phyloP scores from a whole-genome alignment of 768 basidiomycete species.

The Phlebiopsis flavidoalba region DNA sequence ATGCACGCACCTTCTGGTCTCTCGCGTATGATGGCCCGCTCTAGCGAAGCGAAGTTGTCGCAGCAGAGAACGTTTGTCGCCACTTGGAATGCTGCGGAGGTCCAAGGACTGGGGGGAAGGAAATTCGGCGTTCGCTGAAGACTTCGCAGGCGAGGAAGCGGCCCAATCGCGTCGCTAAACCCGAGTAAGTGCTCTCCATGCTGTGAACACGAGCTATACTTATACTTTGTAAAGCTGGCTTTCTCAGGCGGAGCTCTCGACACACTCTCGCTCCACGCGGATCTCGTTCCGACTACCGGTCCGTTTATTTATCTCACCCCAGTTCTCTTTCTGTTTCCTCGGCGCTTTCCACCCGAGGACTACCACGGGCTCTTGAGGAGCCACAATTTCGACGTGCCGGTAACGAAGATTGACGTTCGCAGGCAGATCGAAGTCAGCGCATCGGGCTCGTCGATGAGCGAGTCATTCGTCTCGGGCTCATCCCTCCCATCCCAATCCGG shows the following conservation, averaged over 20 bases:
- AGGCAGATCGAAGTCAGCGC: constrained; percentile 65
- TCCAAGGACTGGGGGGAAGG: constrained; percentile 46
- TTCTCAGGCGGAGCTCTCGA: constrained; percentile 79
- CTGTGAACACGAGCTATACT: constrained; percentile 3
- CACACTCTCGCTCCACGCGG: constrained; percentile 50
- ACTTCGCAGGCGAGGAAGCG: background rate
- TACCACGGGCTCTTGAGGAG: constrained; percentile 74
- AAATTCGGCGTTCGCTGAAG: constrained; percentile 37
- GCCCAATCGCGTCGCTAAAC: constrained; percentile 14
- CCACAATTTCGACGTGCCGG: constrained; percentile 53
- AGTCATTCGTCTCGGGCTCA: constrained; percentile 52
- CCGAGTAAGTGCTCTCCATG: constrained; percentile 28
- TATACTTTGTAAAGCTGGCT: constrained; percentile 45
- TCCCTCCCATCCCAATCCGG: constrained; percentile 38
- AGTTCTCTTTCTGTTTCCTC: constrained; percentile 76
- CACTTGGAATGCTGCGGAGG: constrained; percentile 59
- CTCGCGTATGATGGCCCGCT: constrained; percentile 30
- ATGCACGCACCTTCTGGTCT: constrained; percentile 28
- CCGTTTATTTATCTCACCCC: constrained; percentile 82
- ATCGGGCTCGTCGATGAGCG: constrained; percentile 33
- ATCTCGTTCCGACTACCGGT: constrained; percentile 66
- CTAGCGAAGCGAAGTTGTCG: constrained; percentile 33
- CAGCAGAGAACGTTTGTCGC: constrained; percentile 43
- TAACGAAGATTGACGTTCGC: constrained; percentile 62
- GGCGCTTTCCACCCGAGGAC: too few relatives aligned